phyloP scores from a whole-genome alignment of 176 grass and related monocot genomes.

The Eragrostis nindensis region DNA sequence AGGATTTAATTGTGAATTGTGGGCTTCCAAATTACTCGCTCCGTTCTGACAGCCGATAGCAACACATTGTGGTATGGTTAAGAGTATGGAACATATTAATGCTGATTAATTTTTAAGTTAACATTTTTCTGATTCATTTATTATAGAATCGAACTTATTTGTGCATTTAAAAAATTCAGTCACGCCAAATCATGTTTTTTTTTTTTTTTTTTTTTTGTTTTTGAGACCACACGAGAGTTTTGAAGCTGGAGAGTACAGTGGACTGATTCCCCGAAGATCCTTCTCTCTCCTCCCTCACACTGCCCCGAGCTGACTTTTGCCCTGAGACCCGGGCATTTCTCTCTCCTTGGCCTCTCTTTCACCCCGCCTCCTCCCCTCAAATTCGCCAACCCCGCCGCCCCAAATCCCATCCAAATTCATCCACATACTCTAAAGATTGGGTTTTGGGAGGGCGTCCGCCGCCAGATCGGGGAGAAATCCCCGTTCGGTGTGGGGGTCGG shows the following conservation, averaged over 20 bases:
- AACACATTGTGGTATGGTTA: too few relatives aligned
- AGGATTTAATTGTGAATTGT: too few relatives aligned
- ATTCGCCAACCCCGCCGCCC: conserved; percentile 42
- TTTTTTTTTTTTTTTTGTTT: too few relatives aligned
- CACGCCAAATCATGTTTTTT: not conserved
- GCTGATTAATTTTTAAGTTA: not conserved
- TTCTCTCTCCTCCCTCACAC: not conserved
- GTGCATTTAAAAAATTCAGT: not conserved
- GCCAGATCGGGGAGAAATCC: conserved; percentile 56
- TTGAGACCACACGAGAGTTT: not conserved
- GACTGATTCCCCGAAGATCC: not conserved
- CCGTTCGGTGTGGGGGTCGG: conserved; percentile 47
- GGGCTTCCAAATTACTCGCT: too few relatives aligned
- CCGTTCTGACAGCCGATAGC: too few relatives aligned
- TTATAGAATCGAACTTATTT: not conserved
- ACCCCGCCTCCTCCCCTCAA: conserved; percentile 30
- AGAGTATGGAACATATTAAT: too few relatives aligned
- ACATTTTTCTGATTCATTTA: not conserved
- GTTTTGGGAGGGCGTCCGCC: conserved; percentile 46
- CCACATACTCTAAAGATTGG: conserved; percentile 25
- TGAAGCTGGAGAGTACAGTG: not conserved
- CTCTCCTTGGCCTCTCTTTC: not conserved
- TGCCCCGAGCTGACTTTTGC: conserved; percentile 66
- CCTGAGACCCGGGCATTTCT: conserved; percentile 21
- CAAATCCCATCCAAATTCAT: conserved; percentile 49